Base-by-base conservation (phyloP, 768 basidiomycete species). In the Nidula microcarpa region DNA sequence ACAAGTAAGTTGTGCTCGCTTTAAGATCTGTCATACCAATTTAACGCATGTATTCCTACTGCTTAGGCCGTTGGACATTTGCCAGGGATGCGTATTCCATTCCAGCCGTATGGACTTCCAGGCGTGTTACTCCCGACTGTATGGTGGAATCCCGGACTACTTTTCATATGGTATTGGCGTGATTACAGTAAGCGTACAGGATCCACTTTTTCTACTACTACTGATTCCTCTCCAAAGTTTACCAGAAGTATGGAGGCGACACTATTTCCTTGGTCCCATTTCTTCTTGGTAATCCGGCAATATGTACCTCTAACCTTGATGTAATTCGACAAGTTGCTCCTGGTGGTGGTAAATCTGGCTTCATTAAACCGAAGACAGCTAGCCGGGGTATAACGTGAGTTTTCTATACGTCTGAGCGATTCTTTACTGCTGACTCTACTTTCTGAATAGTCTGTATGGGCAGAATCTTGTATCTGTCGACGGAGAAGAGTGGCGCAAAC, bases 401-500 rank as follows among this genome's bases (percentile, higher is more conserved):
- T 30, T 30, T 30, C 23, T 30, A 30, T 30, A 4, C 4, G 23
- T 30, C 23, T 30, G 23, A 30, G 23, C 4, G 23, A 30, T 30
- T 30, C 23, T 30, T 30, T 30, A 30, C 23, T 30, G 23, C 23
- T 30, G 23, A 30, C 23, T 30, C 23, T 30, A 30, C 23, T 30
- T 30, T 30, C 23, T 30, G 23, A 30, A 30, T 30, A 30, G 23
- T 30, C 23, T 30, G 23, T 73, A 68, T 60, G 74, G 73, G 11
- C 61, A 59, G 51, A 74, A 68, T 51, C 60, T 74, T 34, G 61
- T 70, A 11, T 64, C 67, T 11, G 53, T 62, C 0, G 70, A 68
- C 33, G 68, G 63, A 6, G 66, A 69, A 5, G 55, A 59, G 16
- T 73, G 69, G 68, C 62, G 64, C 47, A 65, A 65, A 13, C 72